Evolutionary conservation across 805 yeast genomes (phyloP).

Genomic region (Torulaspora maleeae): DNA sequence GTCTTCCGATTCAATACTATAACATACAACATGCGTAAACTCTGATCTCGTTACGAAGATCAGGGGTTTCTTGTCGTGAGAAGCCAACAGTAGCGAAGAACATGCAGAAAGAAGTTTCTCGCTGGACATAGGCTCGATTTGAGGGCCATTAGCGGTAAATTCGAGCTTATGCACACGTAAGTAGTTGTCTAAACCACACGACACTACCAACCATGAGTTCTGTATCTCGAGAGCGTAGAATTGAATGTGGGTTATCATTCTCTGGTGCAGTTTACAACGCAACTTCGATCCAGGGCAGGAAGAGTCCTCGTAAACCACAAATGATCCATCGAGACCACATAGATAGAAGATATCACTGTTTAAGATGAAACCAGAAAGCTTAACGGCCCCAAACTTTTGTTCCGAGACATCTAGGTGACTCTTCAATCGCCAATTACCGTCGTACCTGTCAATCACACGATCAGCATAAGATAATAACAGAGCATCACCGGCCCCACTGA

Average conservation of each 20-base stretch:
- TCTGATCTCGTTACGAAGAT: slow-evolving; percentile 57
- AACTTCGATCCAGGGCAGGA: not conserved
- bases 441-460: slow-evolving; percentile 8
- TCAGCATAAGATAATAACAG: slow-evolving; percentile 18
- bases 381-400: slow-evolving; percentile 15
- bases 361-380: slow-evolving; percentile 22
- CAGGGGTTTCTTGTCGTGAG: slow-evolving; percentile 32
- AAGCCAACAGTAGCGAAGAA: slow-evolving; percentile 44
- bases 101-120: slow-evolving; percentile 47
- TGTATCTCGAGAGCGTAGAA: slow-evolving; percentile 7
- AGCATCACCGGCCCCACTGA: slow-evolving; percentile 1
- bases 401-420: not conserved
- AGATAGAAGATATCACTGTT: slow-evolving; percentile 13
- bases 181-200: slow-evolving; percentile 57
- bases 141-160: not conserved
- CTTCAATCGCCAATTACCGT: not conserved
- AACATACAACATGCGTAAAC: slow-evolving; percentile 52
- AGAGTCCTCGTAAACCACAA: slow-evolving; percentile 13
- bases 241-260: slow-evolving; percentile 39
- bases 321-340: slow-evolving; percentile 27
- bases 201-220: slow-evolving; percentile 39
- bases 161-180: slow-evolving; percentile 34
- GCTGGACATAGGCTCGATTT: slow-evolving; percentile 19
- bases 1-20: slow-evolving; percentile 16
- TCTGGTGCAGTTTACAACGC: slow-evolving; percentile 35